Evolutionary conservation across 163 green algal genomes (phyloP).

Genomic region (Scenedesmus sp.): DNA sequence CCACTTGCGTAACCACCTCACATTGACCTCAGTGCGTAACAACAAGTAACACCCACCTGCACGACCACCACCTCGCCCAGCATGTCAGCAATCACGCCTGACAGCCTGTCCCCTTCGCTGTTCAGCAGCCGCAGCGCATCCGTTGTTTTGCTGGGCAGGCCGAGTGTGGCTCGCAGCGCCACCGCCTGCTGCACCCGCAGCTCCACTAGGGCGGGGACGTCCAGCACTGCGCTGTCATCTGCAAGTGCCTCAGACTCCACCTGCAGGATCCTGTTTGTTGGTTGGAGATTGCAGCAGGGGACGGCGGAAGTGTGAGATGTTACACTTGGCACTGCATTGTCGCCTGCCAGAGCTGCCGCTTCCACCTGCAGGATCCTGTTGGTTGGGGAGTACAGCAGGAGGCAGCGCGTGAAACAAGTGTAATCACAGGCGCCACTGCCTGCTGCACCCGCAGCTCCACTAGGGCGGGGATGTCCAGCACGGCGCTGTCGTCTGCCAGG

Average conservation of each 20-base stretch:
- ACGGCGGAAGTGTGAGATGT: neutral
- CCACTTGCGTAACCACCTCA: neutral
- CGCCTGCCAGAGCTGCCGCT: too few relatives aligned
- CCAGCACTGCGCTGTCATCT: slow-evolving; percentile 30
- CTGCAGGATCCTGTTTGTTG: slow-evolving; percentile 67
- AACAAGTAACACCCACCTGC: slow-evolving; percentile 25
- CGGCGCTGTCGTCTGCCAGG: slow-evolving; percentile 6
- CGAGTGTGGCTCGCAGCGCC: slow-evolving; percentile 56
- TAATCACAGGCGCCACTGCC: too few relatives aligned
- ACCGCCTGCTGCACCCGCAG: slow-evolving; percentile 55
- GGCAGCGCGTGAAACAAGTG: too few relatives aligned
- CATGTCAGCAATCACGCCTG: slow-evolving; percentile 87
- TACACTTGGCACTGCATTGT: slow-evolving; percentile 50
- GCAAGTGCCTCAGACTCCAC: slow-evolving; percentile 55
- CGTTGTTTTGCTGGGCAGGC: slow-evolving; percentile 53
- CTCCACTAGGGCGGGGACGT: slow-evolving; percentile 58
- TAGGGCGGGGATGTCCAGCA: too few relatives aligned
- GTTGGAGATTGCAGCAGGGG: neutral
- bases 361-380: too few relatives aligned
- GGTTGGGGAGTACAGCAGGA: too few relatives aligned
- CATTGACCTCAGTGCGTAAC: neutral
- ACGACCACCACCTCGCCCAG: slow-evolving; percentile 80
- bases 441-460: too few relatives aligned
- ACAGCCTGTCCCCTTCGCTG: slow-evolving; percentile 90
- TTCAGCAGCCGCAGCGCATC: slow-evolving; percentile 82